Base-by-base conservation (phyloP, 768 basidiomycete genomes). In the Pleurotus tuber-regium region DNA sequence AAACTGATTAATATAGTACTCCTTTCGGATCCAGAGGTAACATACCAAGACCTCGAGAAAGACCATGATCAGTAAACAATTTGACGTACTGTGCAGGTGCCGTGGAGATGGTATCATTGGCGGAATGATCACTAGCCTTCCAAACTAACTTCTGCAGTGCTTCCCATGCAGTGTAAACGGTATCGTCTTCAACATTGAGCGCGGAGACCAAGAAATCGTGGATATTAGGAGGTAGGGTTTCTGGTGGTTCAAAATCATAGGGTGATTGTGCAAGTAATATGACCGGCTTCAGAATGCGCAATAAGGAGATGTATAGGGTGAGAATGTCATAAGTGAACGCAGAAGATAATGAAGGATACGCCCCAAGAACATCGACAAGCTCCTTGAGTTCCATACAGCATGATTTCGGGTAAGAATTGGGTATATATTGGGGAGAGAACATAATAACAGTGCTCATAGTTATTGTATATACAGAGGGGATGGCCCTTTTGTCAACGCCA, bases 11-110 rank as follows among this genome's bases (percentile, higher is more conserved):
- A 26, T 43, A 12, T 54, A 53, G 19, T 54, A 50, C 18, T 30
- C 29, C 12, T 42, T 24, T 12, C 43, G 39, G 7, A 40, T 12
- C 3, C 4, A 4, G 9, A 35, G 26, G 30, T 36, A n/a, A 53
- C 58, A 10, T 26, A 59, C 58, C 58, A 24, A 59, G 25, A 0
- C 26, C 28, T 25, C 38, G 36, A 7, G 33, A 23, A 21, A 54
- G 14, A 2, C 52, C 53, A 28, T 59, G 43, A 7, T 6, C 16
- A 19, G 49, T 23, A 46, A 59, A 59, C 9, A 54, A 21, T 16
- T 35, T 35, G 9, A 56, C 44, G 24, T 53, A 49, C 30, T 57
- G 9, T 5, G 19, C 7, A 10, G 5, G 38, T 10, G 7, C 19
- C 7, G 38, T 12, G 19, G 38, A 16, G 9, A 18, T 6, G 19